A percentile compares a stretch with the other conserved stretches of the same genome.
Conservation (phyloP, 768 basidiomycete genomes). For the Tricholoma sp. region DNA sequence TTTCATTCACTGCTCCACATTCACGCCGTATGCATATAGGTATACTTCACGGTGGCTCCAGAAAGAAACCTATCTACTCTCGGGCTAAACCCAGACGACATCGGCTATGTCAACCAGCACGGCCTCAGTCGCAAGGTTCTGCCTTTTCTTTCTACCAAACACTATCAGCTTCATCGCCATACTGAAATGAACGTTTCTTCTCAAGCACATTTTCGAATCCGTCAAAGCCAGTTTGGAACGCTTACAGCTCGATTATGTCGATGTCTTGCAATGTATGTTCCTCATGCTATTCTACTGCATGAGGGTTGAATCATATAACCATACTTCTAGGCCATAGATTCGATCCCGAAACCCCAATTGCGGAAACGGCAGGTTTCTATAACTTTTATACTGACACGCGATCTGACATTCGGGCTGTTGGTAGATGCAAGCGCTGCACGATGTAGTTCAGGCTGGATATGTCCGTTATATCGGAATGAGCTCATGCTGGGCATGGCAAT, state of each 20-base stretch:
- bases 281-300: background rate
- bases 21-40: slow-evolving; percentile 25
- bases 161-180: too few species aligned
- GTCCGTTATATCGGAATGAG: slow-evolving; percentile 59
- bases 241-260: background rate
- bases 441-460: slow-evolving; percentile 58
- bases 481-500: slow-evolving; percentile 52
- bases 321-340: slow-evolving; percentile 41
- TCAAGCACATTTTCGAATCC: background rate
- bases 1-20: background rate
- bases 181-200: too few species aligned
- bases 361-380: slow-evolving; percentile 37
- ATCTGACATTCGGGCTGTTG: background rate
- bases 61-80: slow-evolving; percentile 5
- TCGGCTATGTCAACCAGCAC: slow-evolving; percentile 53
- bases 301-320: background rate
- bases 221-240: background rate
- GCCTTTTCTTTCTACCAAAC: too few species aligned
- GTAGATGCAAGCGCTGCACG: slow-evolving; percentile 33
- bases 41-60: slow-evolving; percentile 28
- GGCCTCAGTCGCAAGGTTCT: slow-evolving; percentile 31
- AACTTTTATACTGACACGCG: too few species aligned
- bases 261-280: background rate
- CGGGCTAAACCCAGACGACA: slow-evolving; percentile 23
- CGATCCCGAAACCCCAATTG: slow-evolving; percentile 52